Base-by-base conservation (phyloP, 257 asterid species). In the Solanum phureja region DNA sequence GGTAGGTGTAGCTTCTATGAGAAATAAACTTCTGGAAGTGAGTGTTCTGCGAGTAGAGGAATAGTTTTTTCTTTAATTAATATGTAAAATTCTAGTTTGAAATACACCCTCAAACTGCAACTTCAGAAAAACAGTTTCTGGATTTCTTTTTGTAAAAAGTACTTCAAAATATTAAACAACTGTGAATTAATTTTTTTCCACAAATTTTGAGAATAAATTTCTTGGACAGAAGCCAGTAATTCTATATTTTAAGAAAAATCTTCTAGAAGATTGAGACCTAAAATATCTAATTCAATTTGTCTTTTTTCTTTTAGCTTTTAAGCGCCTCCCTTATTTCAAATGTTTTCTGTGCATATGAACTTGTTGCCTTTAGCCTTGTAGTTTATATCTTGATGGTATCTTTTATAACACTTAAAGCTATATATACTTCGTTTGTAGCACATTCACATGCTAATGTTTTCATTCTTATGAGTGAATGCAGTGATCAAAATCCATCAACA, bases 401-500 rank as follows among this genome's bases (percentile, higher is more conserved):
- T 88, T 60, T 34, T 49, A 82, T 49, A 23, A 82, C 69, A 49
- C 44, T 19, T 82, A 19, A 56, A 56, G 64, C 64, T 56, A 84
- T 58, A 37, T 42, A 64, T 82, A 38, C 73, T 84, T 23, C 87
- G n/a, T 60, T 37, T 60, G 35, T 60, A 34, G 58, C 73, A 60
- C 69, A 21, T 73, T 46, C 24, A 49, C 60, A 49, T 29, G 52
- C 60, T 62, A 27, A 84, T 58, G 2, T 42, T 34, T 85, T 83
- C 35, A 8, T 24, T 77, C 69, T 34, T 49, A 34, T 38, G 69
- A 24, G 37, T 38, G 86, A 66, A 9, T 86, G 58, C 95, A 95
- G 99, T 90, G 87, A 90, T 83, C 92, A 93, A 90, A 91, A 89
- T 89, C 92, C 90, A n/a, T 72, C 86, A 87, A 90, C 88, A 46